A percentile compares a stretch with the other conserved stretches of the same genome.
Evolutionary conservation across 1,139 yeast species (phyloP).

Genomic region (Diutina sp.): DNA sequence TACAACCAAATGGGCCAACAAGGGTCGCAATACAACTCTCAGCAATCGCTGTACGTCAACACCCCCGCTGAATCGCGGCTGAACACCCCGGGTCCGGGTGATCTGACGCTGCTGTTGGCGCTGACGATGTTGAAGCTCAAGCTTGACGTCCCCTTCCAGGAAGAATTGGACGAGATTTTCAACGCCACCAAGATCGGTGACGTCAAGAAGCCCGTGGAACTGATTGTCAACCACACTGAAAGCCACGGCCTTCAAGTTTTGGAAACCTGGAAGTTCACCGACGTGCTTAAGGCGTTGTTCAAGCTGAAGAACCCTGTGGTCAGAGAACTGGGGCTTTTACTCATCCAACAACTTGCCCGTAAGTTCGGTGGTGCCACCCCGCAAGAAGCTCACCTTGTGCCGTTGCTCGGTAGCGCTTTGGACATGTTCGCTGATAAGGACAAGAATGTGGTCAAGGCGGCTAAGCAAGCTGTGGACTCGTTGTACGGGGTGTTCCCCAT

Average conservation of each 20-base stretch:
- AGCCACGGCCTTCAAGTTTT: slow-evolving; percentile 35
- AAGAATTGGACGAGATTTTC: slow-evolving; percentile 41
- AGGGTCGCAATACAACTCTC: slow-evolving; percentile 3
- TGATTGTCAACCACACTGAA: slow-evolving; percentile 36
- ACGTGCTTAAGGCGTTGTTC: slow-evolving; percentile 48
- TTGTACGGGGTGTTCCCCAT: slow-evolving; percentile 57
- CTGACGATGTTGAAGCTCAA: slow-evolving; percentile 56
- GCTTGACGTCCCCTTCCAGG: slow-evolving; percentile 55
- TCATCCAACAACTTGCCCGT: slow-evolving; percentile 57
- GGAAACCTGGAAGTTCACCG: slow-evolving; percentile 52
- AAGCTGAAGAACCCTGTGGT: slow-evolving; percentile 66
- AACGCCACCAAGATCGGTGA: slow-evolving; percentile 50
- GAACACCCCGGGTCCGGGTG: slow-evolving; percentile 15
- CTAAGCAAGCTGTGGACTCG: slow-evolving; percentile 56
- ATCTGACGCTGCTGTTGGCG: slow-evolving; percentile 34
- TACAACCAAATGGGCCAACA: background rate
- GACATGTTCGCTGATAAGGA: slow-evolving; percentile 79
- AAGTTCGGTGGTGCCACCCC: slow-evolving; percentile 58
- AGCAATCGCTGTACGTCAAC: background rate
- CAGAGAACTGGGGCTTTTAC: slow-evolving; percentile 62
- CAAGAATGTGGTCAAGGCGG: slow-evolving; percentile 71
- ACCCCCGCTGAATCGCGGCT: slow-evolving; percentile 5
- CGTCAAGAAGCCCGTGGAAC: slow-evolving; percentile 47
- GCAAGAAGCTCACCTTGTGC: slow-evolving; percentile 60
- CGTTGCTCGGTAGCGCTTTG: slow-evolving; percentile 41